Base-by-base conservation (phyloP, 805 yeast genomes). In the Myxozyma neotropica region DNA sequence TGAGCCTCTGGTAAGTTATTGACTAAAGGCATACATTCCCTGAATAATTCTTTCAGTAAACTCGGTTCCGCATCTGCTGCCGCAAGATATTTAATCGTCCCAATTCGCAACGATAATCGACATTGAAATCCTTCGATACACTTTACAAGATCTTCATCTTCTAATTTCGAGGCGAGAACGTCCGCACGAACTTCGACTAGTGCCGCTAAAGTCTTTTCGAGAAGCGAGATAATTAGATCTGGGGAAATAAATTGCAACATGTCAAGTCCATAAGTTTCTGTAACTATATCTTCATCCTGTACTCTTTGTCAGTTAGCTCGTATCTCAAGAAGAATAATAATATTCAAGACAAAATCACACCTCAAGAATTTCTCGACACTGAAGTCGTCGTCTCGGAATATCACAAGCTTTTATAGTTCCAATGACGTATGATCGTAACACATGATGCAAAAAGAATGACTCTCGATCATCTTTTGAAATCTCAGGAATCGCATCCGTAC, bases 201-300 rank as follows among this genome's bases (percentile, higher is more conserved):
- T 7, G 13, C 4, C 21, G 36, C 13, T 8, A 31, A n/a, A 6
- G 35, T 49, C 4, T 13, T 47, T 29, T 45, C 49, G 26, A 51
- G 36, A 23, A 24, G 17, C 1, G 42, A 6, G 15, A 43, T 21
- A 10, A 56, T 26, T n/a, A 12, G 13, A 2, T 31, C 23, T 5
- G 47, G 23, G 8, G 57, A 40, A 19, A 62, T 49, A 24, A 48
- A 46, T 43, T 55, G 61, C 21, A 62, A 24, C 21, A 60, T 6
- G 40, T 59, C 66, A 6, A 55, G 50, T 4, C 58, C 55, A 42
- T 53, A 61, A 2, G 64, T 52, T 17, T 49, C 56, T 13, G 64
- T 61, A 21, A 57, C 59, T 12, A 61, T 44, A 38, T 63, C 66
- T 31, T 63, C 66, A 19, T 63, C 66, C 63, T 61, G n/a, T 10